Evolutionary conservation across 2,329 filamentous ascomycete genomes (phyloP).

Genomic region (Parastagonospora avenae): DNA sequence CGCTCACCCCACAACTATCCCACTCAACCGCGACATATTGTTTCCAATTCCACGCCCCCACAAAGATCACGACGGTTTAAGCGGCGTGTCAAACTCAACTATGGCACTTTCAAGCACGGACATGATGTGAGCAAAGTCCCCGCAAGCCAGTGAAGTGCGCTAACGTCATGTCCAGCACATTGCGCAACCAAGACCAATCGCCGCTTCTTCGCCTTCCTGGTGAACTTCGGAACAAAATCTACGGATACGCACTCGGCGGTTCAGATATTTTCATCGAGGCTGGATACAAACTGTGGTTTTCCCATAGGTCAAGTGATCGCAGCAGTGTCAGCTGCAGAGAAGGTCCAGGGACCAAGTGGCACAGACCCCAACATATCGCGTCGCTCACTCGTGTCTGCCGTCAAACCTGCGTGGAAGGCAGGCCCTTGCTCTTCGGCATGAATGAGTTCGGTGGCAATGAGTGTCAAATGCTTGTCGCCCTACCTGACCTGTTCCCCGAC

Average conservation of each 20-base stretch:
- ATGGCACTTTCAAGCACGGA: too few species aligned
- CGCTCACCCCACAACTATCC: too few species aligned
- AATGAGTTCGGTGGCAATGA: too few species aligned
- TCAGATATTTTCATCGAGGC: neutral
- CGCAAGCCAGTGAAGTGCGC: neutral
- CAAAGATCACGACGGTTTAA: too few species aligned
- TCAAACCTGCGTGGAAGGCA: too few species aligned
- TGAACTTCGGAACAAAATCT: slow-evolving; percentile 7
- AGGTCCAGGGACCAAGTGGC: neutral
- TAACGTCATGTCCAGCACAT: neutral
- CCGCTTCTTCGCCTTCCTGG: slow-evolving; percentile 1
- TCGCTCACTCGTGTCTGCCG: slow-evolving; percentile 17
- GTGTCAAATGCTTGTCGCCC: too few species aligned
- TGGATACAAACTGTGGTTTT: too few species aligned
- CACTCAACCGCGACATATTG: too few species aligned
- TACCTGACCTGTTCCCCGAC: too few species aligned
- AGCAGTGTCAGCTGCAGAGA: neutral
- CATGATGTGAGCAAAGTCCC: neutral
- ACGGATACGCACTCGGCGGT: neutral
- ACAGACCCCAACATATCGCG: neutral
- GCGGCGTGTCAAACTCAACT: too few species aligned
- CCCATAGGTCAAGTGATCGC: neutral
- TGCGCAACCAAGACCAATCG: slow-evolving; percentile 1
- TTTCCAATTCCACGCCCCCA: too few species aligned
- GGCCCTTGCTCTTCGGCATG: too few species aligned